These are phyloP conservation scores for Apiospora rasikravindrae DNA, from an alignment of 2,329 filamentous ascomycete genomes.

Conservation along the genomic window DNA sequence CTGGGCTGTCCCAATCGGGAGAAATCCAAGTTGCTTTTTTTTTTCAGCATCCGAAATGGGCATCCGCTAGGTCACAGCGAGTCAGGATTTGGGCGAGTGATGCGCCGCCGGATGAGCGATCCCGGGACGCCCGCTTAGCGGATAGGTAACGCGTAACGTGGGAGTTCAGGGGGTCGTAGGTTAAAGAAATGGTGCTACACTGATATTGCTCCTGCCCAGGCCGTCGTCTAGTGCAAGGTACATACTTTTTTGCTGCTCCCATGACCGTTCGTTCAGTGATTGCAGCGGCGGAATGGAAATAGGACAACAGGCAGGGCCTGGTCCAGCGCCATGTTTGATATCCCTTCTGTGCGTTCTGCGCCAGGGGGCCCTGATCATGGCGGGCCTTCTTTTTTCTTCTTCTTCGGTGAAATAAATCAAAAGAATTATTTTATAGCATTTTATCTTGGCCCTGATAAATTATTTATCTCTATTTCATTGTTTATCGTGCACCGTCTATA, in stretches of 20 bases:
- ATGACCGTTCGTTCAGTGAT: neutral
- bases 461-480: neutral
- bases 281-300: neutral
- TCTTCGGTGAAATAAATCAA: neutral
- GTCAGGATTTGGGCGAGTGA: neutral
- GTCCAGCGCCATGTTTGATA: conserved; percentile 5
- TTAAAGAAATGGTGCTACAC: neutral
- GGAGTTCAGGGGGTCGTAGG: neutral
- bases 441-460: neutral
- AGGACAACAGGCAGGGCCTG: neutral
- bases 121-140: neutral
- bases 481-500: neutral
- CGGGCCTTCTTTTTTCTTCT: neutral
- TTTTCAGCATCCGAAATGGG: neutral
- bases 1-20: conserved; percentile 1
- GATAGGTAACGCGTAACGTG: neutral
- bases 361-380: neutral
- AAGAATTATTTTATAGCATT: neutral
- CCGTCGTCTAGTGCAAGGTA: neutral
- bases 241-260: neutral
- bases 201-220: neutral
- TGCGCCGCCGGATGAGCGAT: neutral
- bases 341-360: neutral
- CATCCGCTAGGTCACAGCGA: neutral
- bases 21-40: neutral